phyloP scores from a whole-genome alignment of 176 grass and related monocot species.

The Musa acuminata region DNA sequence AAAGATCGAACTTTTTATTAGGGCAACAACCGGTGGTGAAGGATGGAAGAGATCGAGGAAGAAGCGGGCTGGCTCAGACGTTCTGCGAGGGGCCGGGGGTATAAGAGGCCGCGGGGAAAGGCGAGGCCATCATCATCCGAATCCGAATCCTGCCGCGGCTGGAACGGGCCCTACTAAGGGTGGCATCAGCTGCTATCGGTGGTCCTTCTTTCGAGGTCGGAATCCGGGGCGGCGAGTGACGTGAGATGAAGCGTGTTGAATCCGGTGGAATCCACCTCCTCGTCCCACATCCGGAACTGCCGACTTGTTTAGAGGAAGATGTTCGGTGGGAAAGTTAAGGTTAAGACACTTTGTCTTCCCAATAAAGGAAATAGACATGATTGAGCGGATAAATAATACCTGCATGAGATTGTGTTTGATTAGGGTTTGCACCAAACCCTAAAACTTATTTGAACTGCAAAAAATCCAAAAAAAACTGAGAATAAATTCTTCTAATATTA shows the following conservation, averaged over 20 bases:
- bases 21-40: not conserved
- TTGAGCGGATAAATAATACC: no score
- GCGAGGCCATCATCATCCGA: not conserved
- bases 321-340: not conserved
- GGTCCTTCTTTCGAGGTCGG: not conserved
- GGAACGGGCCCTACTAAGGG: not conserved
- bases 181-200: slow-evolving; percentile 7
- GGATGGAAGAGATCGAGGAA: not conserved
- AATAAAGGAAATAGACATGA: not conserved
- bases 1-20: not conserved
- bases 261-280: not conserved
- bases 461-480: no score
- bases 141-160: not conserved
- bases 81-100: not conserved
- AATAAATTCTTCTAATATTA: no score
- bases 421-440: no score
- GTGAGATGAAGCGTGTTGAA: not conserved
- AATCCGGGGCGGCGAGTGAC: not conserved
- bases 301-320: not conserved
- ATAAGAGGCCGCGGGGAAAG: not conserved
- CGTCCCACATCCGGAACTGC: not conserved
- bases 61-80: not conserved
- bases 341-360: not conserved
- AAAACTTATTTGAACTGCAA: no score
- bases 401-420: no score